phyloP scores from a whole-genome alignment of 2,329 filamentous ascomycete species.

The Penicillium frequentans region DNA sequence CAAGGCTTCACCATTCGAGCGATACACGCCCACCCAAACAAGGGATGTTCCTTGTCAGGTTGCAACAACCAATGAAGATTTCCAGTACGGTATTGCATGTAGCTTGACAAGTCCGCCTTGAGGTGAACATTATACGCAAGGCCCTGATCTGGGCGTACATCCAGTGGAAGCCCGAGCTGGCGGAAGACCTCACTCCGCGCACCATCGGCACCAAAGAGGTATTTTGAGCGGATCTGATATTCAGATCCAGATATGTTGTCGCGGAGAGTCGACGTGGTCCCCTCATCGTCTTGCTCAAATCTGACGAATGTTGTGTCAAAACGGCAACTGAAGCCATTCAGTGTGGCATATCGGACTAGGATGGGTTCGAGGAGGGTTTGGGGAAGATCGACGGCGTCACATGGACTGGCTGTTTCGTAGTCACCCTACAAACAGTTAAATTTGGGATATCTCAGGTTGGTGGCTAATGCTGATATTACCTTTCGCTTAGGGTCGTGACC shows the following conservation, averaged over 20 bases:
- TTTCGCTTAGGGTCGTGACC: slow-evolving; percentile 49
- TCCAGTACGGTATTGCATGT: slow-evolving; percentile 48
- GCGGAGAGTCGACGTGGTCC: slow-evolving; percentile 33
- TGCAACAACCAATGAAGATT: slow-evolving; percentile 63
- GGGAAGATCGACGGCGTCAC: slow-evolving; percentile 45
- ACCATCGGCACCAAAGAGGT: slow-evolving; percentile 62
- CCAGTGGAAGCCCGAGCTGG: slow-evolving; percentile 50
- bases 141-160: slow-evolving; percentile 48
- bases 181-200: slow-evolving; percentile 48
- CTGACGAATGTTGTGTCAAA: slow-evolving; percentile 45
- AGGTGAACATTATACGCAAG: slow-evolving; percentile 53
- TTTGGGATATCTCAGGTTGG: background rate
- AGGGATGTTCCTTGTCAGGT: slow-evolving; percentile 53
- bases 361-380: slow-evolving; percentile 53
- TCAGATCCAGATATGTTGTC: slow-evolving; percentile 38
- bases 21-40: slow-evolving; percentile 53
- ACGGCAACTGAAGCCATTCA: slow-evolving; percentile 43
- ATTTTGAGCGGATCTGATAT: slow-evolving; percentile 54
- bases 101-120: slow-evolving; percentile 47
- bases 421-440: slow-evolving; percentile 35
- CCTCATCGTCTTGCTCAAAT: slow-evolving; percentile 29
- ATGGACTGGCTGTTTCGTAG: slow-evolving; percentile 46
- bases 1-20: slow-evolving; percentile 64
- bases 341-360: slow-evolving; percentile 44
- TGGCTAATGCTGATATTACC: slow-evolving; percentile 26